phyloP scores from a whole-genome alignment of 176 grass and related monocot genomes.

The Ensete glaucum region DNA sequence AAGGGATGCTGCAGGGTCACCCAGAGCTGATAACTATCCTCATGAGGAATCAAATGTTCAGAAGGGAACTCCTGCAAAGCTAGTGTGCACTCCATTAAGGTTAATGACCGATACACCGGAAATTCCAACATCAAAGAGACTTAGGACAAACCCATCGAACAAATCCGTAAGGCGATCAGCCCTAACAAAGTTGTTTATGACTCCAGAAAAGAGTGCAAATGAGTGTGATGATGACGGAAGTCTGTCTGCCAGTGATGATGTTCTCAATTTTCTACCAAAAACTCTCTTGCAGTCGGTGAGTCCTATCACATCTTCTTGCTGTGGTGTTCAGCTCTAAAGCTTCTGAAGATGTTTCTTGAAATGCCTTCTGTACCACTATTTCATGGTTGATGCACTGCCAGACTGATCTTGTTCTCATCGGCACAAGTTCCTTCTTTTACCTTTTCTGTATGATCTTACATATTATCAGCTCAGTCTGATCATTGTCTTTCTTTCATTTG shows the following conservation, averaged over 20 bases:
- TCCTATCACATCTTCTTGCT: neutral
- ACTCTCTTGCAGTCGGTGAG: conserved; percentile 9
- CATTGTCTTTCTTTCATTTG: too few relatives aligned
- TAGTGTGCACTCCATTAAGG: conserved; percentile 43
- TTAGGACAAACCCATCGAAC: conserved; percentile 9
- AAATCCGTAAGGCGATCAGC: conserved; percentile 31
- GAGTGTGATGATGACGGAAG: neutral
- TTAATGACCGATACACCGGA: conserved; percentile 44
- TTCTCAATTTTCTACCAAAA: conserved; percentile 60
- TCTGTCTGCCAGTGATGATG: conserved; percentile 18
- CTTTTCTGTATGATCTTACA: too few relatives aligned
- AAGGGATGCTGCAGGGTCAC: neutral
- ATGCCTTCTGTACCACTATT: neutral
- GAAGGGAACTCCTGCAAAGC: conserved; percentile 58
- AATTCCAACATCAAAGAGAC: conserved; percentile 51
- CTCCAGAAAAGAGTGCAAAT: conserved; percentile 42
- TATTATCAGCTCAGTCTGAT: too few relatives aligned
- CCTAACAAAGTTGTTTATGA: conserved; percentile 58
- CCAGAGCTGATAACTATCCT: conserved; percentile 14
- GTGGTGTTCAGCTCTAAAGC: neutral
- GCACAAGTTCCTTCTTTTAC: too few relatives aligned
- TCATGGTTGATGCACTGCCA: neutral
- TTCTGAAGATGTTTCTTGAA: neutral
- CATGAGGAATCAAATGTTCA: conserved; percentile 17
- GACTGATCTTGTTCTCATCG: too few relatives aligned